These are phyloP conservation scores for Monoraphidium neglectum DNA, from an alignment of 139 green algal genomes.

Conservation along the genomic window DNA sequence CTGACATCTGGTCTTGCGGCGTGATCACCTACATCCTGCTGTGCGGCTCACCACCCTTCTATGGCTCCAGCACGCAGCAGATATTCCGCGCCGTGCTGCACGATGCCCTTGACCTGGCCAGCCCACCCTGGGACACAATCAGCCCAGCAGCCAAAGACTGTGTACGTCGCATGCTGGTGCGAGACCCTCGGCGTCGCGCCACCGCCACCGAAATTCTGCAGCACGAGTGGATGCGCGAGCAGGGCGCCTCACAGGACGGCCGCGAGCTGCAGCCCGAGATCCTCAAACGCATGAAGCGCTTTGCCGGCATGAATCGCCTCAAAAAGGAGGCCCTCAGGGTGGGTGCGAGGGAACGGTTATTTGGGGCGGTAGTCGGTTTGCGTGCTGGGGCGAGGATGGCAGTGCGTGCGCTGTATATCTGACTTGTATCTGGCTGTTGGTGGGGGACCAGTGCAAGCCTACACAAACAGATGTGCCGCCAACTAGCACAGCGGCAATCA, in stretches of 20 bases:
- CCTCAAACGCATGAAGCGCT: slow-evolving; percentile 85
- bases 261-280: slow-evolving; percentile 66
- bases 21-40: slow-evolving; percentile 99
- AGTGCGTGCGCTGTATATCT: neutral
- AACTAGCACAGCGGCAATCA: neutral
- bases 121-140: slow-evolving; percentile 78
- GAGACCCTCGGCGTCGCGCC: slow-evolving; percentile 81
- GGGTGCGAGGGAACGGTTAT: neutral
- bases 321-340: slow-evolving; percentile 96
- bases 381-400: neutral
- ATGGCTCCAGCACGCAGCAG: slow-evolving; percentile 76
- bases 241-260: slow-evolving; percentile 72
- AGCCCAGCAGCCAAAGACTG: slow-evolving; percentile 78
- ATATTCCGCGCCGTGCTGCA: slow-evolving; percentile 83
- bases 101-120: slow-evolving; percentile 70
- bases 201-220: slow-evolving; percentile 82
- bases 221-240: slow-evolving; percentile 92
- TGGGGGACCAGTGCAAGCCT: neutral
- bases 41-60: slow-evolving; percentile 91
- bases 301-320: slow-evolving; percentile 95
- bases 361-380: neutral
- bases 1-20: slow-evolving; percentile 93
- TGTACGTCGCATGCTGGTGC: slow-evolving; percentile 80
- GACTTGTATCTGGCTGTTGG: neutral
- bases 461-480: neutral